Evolutionary conservation across 768 basidiomycete species (phyloP).

Genomic region (Leccinum ochraceum): DNA sequence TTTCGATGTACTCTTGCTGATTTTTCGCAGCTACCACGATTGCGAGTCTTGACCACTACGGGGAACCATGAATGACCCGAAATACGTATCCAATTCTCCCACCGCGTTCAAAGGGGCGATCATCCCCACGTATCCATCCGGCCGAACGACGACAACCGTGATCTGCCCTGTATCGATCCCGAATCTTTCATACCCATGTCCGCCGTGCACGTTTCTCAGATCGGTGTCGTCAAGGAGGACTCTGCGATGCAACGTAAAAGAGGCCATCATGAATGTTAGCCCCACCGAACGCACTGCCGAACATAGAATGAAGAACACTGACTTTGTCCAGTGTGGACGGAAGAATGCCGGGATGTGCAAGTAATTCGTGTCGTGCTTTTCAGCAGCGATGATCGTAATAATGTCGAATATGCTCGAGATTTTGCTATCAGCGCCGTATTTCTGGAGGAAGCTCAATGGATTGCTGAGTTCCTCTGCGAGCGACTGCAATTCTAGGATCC

Average conservation of each 20-base stretch:
- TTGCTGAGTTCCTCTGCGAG: background rate
- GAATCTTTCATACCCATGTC: background rate
- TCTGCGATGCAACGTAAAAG: background rate
- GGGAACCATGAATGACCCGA: background rate
- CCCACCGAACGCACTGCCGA: background rate
- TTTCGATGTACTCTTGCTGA: background rate
- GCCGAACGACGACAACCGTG: background rate
- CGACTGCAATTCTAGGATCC: background rate
- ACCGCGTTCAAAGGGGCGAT: background rate
- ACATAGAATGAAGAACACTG: background rate
- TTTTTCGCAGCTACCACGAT: background rate
- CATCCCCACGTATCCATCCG: background rate
- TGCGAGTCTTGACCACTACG: background rate
- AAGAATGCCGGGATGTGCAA: background rate
- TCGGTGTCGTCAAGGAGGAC: background rate
- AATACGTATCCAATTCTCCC: background rate
- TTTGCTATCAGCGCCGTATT: background rate
- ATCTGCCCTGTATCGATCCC: background rate
- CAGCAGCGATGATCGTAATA: background rate
- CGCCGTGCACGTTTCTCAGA: background rate
- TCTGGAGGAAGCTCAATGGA: background rate
- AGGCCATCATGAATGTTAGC: background rate
- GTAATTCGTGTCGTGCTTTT: background rate
- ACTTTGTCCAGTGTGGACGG: background rate
- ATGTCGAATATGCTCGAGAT: background rate